These are phyloP conservation scores for Metarhizium humberi DNA, from an alignment of 2,329 filamentous ascomycete species.

Conservation along the genomic window DNA sequence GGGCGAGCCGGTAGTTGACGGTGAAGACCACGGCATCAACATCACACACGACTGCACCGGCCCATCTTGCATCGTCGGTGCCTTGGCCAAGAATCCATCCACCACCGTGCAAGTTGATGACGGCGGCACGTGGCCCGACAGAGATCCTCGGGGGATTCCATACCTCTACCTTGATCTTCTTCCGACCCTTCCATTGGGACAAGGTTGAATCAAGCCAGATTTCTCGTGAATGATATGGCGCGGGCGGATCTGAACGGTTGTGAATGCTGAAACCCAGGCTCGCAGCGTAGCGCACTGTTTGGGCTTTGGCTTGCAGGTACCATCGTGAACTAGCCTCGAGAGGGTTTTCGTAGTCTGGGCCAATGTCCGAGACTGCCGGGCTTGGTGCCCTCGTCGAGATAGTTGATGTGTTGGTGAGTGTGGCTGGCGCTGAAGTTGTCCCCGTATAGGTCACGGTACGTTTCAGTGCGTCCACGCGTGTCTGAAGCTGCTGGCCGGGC, in stretches of 20 bases:
- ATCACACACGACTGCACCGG: slow-evolving; percentile 39
- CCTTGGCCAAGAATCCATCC: slow-evolving; percentile 56
- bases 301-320: slow-evolving; percentile 31
- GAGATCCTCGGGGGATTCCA: slow-evolving; percentile 27
- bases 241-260: slow-evolving; percentile 30
- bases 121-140: slow-evolving; percentile 35
- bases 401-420: slow-evolving; percentile 5
- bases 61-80: slow-evolving; percentile 55
- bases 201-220: slow-evolving; percentile 35
- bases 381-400: slow-evolving; percentile 16
- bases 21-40: slow-evolving; percentile 51
- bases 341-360: slow-evolving; percentile 32
- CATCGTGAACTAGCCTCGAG: slow-evolving; percentile 34
- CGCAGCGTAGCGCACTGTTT: slow-evolving; percentile 34
- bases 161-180: slow-evolving; percentile 38
- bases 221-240: slow-evolving; percentile 27
- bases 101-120: slow-evolving; percentile 60
- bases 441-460: slow-evolving; percentile 4
- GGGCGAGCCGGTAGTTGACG: slow-evolving; percentile 60
- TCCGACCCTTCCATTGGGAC: slow-evolving; percentile 23
- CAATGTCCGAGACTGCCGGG: slow-evolving; percentile 21
- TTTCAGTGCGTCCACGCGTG: slow-evolving; percentile 8
- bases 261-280: slow-evolving; percentile 32
- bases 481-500: not conserved
- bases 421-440: not conserved